Base-by-base conservation (phyloP, 805 yeast species). In the Candida maesae region DNA sequence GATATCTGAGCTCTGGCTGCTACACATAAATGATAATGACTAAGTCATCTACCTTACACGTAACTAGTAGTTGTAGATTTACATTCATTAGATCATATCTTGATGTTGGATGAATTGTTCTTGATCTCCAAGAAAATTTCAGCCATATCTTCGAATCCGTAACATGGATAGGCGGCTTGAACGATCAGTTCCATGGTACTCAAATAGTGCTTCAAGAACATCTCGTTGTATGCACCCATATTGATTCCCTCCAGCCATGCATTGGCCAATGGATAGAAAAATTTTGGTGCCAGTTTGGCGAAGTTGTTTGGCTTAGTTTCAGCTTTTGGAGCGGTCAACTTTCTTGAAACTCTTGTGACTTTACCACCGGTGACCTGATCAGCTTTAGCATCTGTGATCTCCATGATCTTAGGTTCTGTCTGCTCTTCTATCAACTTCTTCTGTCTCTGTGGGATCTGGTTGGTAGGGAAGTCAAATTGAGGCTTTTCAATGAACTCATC, bases 221-320 rank as follows among this genome's bases (percentile, higher is more conserved):
- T 47, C 6, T 73, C 67, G 14, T 78, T 74, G 45, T 71, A 76
- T 23, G 71, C 67, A 0, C 83, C 83, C 28, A 78, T 58, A 40
- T 75, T 66, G n/a, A 77, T 70, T 9, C 76, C 73, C 40, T 71
- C 73, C 33, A 72, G 53, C 81, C 81, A 76, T 1, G 73, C 72
- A 39, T 70, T 70, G 0, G 74, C 66, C 30, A 79, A 57, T 0
- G 84, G 82, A 45, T 71, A 77, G 49, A 69, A 79, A 39, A 75
- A 78, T 14, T 53, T 49, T 3, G 61, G 49, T 1, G 78, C 73
- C 10, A 71, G 60, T 31, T 51, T 59, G 24, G 62, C 55, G 39
- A 68, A 66, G 12, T 52, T 53, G 37, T 67, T 66, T 12, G 52
- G 52, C 23, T 45, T 53, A 2, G 39, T 11, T 14, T 36, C 21